phyloP scores from a whole-genome alignment of 1,139 yeast genomes.

The Sugiyamaella neomexicana region DNA sequence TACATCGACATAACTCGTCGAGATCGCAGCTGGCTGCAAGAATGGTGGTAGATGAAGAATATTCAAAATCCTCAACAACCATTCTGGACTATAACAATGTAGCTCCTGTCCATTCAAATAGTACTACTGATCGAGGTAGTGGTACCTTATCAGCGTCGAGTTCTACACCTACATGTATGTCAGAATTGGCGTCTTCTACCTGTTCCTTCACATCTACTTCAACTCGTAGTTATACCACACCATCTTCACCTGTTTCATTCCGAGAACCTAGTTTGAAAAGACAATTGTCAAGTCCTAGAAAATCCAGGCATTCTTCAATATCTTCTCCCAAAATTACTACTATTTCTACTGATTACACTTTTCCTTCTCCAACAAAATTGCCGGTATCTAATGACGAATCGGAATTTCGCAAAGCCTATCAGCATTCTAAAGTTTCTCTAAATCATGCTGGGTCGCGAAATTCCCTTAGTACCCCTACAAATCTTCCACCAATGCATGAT shows the following conservation, averaged over 20 bases:
- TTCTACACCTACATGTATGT: background rate
- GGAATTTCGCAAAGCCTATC: slow-evolving; percentile 6
- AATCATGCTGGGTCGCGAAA: slow-evolving; percentile 5
- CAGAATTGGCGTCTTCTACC: slow-evolving; percentile 6
- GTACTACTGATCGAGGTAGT: background rate
- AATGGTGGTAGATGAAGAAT: slow-evolving; percentile 1
- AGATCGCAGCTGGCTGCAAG: slow-evolving; percentile 1
- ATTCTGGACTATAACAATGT: too few species aligned
- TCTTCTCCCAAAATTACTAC: too few species aligned
- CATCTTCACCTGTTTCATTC: slow-evolving; percentile 6
- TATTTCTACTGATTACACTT: background rate
- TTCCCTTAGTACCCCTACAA: slow-evolving; percentile 15
- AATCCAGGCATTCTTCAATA: background rate
- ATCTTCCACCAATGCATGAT: slow-evolving; percentile 31
- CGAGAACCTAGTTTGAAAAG: slow-evolving; percentile 5
- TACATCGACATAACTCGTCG: slow-evolving; percentile 2
- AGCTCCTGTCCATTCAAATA: too few species aligned
- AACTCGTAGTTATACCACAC: slow-evolving; percentile 1
- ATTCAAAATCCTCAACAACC: too few species aligned
- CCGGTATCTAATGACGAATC: background rate
- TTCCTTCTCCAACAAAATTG: slow-evolving; percentile 1
- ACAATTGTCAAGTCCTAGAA: slow-evolving; percentile 11
- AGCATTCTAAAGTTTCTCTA: slow-evolving; percentile 3
- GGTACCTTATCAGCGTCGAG: background rate
- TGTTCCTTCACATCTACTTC: background rate